Base-by-base conservation (phyloP, 495 filamentous ascomycete genomes). In the Trichoderma virens region DNA sequence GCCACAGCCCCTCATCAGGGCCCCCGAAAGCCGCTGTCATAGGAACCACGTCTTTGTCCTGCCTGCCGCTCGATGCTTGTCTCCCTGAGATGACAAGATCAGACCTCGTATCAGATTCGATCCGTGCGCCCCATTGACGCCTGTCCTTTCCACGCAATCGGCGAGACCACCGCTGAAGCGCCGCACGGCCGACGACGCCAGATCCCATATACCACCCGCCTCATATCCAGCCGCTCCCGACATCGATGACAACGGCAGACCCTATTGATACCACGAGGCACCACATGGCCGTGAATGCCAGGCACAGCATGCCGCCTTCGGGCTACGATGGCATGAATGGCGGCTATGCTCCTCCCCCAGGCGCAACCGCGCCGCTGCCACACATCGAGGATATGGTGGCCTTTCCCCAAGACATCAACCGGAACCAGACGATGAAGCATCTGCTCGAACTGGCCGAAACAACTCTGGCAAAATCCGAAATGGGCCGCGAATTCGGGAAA, bases 321-420 rank as follows among this genome's bases (percentile, higher is more conserved):
- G 51, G 51, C 51, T 43, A 47, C 14, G 41, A 65, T 61, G 64
- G 60, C 13, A 59, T 20, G n/a, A 59, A 47, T 28, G 60, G 64
- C 45, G 61, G 65, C 38, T 60, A 41, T 38, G 47, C 69, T 2
- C 65, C 68, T 32, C 4, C 63, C 16, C 62, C 62, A 0, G 65
- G 38, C 34, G 67, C 65, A 11, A 79, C 71, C 59, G 70, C 72
- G 7, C 72, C 76, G 18, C 88, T 86, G 67, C 85, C 87, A 20
- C 90, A 92, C 74, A 86, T 92, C 67, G 87, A 90, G 66, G 90
- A 93, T 72, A 77, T 93, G 51, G 82, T 85, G 6, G 75, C 77
- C 0, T 78, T 77, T 32, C 69, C 64, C 6, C 74, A 78, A 63
- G 74, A 82, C 20, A 60, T 80, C 39, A 74, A 83, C 60, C 69